A percentile compares a stretch with the other conserved stretches of the same genome.
phyloP scores from a whole-genome alignment of 768 basidiomycete genomes.

The Flagelloscypha sp. region DNA sequence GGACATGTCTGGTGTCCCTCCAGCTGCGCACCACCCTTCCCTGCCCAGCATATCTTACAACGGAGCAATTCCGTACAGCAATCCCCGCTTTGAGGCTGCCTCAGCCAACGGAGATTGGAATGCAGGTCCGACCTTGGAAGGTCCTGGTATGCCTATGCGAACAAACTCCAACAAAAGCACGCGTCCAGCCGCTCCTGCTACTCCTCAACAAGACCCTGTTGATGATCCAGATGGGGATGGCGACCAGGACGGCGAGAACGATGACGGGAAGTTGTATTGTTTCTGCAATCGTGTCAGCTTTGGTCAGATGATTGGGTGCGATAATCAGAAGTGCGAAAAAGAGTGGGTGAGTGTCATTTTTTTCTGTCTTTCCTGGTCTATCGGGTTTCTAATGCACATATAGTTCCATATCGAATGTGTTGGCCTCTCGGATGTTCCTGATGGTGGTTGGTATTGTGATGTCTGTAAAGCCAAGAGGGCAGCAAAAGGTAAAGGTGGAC shows the following conservation, averaged over 20 bases:
- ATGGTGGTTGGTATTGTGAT: slow-evolving; percentile 72
- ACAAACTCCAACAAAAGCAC: slow-evolving; percentile 24
- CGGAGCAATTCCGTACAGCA: slow-evolving; percentile 10
- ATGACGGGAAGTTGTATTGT: slow-evolving; percentile 67
- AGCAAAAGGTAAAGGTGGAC: slow-evolving; percentile 39
- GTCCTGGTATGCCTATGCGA: slow-evolving; percentile 70
- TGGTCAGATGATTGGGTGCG: slow-evolving; percentile 94
- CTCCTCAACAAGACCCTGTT: slow-evolving; percentile 11
- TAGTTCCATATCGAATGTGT: slow-evolving; percentile 81
- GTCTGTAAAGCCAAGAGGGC: slow-evolving; percentile 50
- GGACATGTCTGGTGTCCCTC: slow-evolving; percentile 41
- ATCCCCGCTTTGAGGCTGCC: slow-evolving; percentile 5
- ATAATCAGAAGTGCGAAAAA: slow-evolving; percentile 66
- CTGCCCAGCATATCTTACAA: slow-evolving; percentile 37
- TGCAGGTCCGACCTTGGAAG: slow-evolving; percentile 53
- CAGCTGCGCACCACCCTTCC: slow-evolving; percentile 49
- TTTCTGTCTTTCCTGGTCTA: slow-evolving; percentile 4
- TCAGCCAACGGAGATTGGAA: slow-evolving; percentile 27
- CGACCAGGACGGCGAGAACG: slow-evolving; percentile 53
- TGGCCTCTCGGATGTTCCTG: slow-evolving; percentile 55
- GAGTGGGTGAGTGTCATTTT: slow-evolving; percentile 74
- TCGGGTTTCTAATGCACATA: slow-evolving; percentile 7
- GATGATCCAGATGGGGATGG: slow-evolving; percentile 42
- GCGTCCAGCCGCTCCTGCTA: background rate
- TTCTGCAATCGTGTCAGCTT: slow-evolving; percentile 78